phyloP scores from a whole-genome alignment of 2,329 filamentous ascomycete genomes.

The Tolypocladium endophyticum region DNA sequence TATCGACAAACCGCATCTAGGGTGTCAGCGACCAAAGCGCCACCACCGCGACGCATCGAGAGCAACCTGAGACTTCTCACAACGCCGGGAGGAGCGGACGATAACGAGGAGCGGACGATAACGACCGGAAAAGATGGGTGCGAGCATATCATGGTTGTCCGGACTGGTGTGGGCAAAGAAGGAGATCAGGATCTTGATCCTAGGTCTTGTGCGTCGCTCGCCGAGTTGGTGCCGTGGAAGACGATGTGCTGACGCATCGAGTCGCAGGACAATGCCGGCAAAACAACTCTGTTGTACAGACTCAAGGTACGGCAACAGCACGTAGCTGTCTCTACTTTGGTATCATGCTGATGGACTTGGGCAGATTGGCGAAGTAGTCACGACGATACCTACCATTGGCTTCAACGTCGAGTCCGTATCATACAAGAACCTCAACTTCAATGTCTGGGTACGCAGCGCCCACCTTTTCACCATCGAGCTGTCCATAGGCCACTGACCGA shows the following conservation, averaged over 20 bases:
- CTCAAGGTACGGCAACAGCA: constrained; percentile 56
- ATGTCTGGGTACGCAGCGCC: constrained; percentile 70
- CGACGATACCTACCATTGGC: constrained; percentile 96
- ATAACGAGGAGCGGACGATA: constrained; percentile 3
- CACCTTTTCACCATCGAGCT: not conserved
- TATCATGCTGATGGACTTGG: not conserved
- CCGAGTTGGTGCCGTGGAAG: not conserved
- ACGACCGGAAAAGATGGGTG: constrained; percentile 42
- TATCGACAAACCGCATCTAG: not conserved
- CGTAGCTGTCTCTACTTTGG: not conserved
- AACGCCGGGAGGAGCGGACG: constrained; percentile 4
- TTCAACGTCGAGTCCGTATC: constrained; percentile 99
- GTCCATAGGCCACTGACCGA: not conserved
- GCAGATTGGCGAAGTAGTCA: constrained; percentile 96
- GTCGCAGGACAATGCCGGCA: constrained; percentile 86
- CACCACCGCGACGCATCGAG: not conserved
- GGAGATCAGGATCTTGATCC: constrained; percentile 91
- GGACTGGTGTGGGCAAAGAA: constrained; percentile 82
- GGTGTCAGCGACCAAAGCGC: not conserved
- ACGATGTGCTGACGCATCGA: constrained; percentile 7
- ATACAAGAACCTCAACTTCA: constrained; percentile 97
- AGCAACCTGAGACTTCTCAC: not conserved
- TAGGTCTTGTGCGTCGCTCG: constrained; percentile 64
- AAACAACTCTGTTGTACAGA: constrained; percentile 93
- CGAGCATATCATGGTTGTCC: constrained; percentile 59